Evolutionary conservation across 306 rosid genomes (phyloP), one percentile per base, ranked within the genome.

Genomic region (Ammopiptanthus mongolicus): DNA sequence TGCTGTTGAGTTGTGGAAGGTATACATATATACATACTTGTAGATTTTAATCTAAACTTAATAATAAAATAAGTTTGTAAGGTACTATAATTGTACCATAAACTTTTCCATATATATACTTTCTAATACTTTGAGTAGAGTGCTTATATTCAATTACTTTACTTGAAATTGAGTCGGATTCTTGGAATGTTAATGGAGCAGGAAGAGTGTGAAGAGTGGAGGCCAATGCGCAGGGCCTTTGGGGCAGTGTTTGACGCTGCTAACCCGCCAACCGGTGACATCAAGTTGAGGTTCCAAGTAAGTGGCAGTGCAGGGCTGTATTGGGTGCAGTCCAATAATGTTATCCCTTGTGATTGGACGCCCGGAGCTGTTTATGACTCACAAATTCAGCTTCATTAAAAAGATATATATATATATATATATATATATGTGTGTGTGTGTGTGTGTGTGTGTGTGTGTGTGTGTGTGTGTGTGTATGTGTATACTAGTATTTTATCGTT

Each of bases 161-260:
- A 14, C 9, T 66, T 58, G 60, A 69, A 58, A 65, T 5, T 80
- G 75, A 80, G 65, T 72, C 71, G 67, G 52, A 25, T 78, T 52
- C 1, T 44, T 80, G 79, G 23, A 80, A 66, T 73, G 44, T 28
- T 50, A 23, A 48, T 73, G 80, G 39, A 60, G 78, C 71, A 93
- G 93, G 97, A 80, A 79, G 89, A 90, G 33, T 60, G 73, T 83
- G 11, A 88, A 31, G 87, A 82, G 55, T 91, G 98, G 97, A 85
- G 78, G 65, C 78, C 81, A 4, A 85, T 91, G 97, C 86, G 97
- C 0, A 86, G 91, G 71, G 87, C 83, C 0, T 91, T 74, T 41
- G 98, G 97, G 28, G 83, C 75, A 10, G 97, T 95, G 18, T 95
- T 89, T 86, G 98, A 95, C 50, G 78, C 76, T 44, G 73, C 71